Conservation (phyloP, 176 grass and related monocot genomes). For the Zoysia japonica region DNA sequence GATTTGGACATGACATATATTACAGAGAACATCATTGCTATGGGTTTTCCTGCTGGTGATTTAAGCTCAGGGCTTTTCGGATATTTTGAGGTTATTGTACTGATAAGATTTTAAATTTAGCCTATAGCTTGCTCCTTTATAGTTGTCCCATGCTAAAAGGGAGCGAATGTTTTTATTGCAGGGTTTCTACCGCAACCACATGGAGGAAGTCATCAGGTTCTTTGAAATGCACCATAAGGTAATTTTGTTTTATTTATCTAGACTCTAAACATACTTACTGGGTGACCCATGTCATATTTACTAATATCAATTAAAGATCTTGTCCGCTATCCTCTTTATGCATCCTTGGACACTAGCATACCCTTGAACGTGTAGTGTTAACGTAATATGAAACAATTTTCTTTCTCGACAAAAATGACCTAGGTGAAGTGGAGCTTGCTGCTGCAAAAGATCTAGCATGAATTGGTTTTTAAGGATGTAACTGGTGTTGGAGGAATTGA, state of each 20-base stretch:
- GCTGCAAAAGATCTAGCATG: neutral
- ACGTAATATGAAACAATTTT: neutral
- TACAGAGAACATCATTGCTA: constrained; percentile 99
- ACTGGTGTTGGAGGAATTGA: neutral
- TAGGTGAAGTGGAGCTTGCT: neutral
- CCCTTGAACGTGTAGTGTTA: neutral
- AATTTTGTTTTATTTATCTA: constrained; percentile 17
- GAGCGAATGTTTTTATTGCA: constrained; percentile 43
- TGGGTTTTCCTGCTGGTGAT: constrained; percentile 99
- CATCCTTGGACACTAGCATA: neutral
- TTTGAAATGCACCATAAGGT: constrained; percentile 99
- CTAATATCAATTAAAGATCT: neutral
- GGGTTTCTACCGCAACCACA: constrained; percentile 99
- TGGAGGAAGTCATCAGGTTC: constrained; percentile 99
- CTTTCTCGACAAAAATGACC: neutral
- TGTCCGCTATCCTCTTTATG: constrained; percentile 7
- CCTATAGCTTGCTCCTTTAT: constrained; percentile 6
- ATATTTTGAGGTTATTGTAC: constrained; percentile 91
- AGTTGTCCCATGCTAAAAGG: constrained; percentile 10
- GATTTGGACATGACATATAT: constrained; percentile 99
- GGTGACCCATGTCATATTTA: neutral
- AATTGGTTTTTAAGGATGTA: constrained; percentile 1
- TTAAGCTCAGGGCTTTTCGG: constrained; percentile 98
- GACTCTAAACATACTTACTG: constrained; percentile 29
- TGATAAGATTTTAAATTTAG: constrained; percentile 13